Base-by-base conservation (phyloP, 768 basidiomycete genomes). In the Hericium rajendrae region DNA sequence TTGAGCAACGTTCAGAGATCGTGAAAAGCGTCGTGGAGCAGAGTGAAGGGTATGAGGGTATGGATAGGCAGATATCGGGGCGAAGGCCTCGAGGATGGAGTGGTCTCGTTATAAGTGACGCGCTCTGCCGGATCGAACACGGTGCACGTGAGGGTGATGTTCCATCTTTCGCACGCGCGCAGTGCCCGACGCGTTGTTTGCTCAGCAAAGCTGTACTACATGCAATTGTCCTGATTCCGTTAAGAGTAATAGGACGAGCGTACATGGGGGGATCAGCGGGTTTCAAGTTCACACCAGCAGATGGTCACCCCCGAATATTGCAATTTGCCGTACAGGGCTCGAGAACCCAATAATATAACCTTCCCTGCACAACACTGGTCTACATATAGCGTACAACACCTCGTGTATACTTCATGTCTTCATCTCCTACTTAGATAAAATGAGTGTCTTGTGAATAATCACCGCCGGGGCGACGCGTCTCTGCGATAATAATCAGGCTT, bases 391-490 rank as follows among this genome's bases (percentile, higher is more conserved):
- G 20, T 46, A 46, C 43, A 46, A 15, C 43, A 46, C n/a, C 43
- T n/a, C 15, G 16, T 46, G 43, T 46, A n/a, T 32, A 32, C 32
- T 32, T 32, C 32, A 8, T 32, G 32, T 32, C 32, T 32, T 32
- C 32, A 32, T 32, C 32, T 32, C 32, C 15, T 28, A 32, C 24
- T 15, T n/a, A 43, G 38, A 11, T 20, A 52, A 12, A n/a, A 51
- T 38, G 28, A 9, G 2, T 6, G 26, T 37, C n/a, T 37, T 22
- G 5, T 24, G 52, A 46, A 46, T 46, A 46, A 40, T 61, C 62
- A 73, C 73, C 64, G 70, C 69, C 53, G 54, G 53, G 56, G 64
- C 57, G 63, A 69, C 32, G 59, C 69, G 69, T 62, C 72, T 68
- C 65, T 72, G 65, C 56, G 72, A 64, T 65, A 63, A 59, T 63